phyloP scores from a whole-genome alignment of 345 rosid species.

The Psidium friedrichsthalianum region DNA sequence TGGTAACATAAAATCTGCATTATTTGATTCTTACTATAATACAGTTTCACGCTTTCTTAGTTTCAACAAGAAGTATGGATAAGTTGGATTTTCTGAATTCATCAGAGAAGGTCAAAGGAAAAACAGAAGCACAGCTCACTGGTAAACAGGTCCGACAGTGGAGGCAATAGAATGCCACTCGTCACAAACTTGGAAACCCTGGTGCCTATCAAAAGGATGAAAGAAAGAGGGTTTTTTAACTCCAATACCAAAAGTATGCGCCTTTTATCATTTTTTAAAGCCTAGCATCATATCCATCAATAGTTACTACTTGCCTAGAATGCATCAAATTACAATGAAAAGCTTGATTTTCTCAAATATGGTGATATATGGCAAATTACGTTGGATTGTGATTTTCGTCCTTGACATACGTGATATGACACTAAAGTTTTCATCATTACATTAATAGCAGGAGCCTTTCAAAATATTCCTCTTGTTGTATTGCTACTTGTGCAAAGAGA shows the following conservation, averaged over 20 bases:
- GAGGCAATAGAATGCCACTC: conserved; percentile 69
- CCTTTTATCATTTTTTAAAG: not conserved
- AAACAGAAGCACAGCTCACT: conserved; percentile 24
- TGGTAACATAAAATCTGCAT: not conserved
- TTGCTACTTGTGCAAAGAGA: not conserved
- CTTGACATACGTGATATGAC: not conserved
- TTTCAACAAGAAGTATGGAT: not conserved
- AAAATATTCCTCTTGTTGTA: not conserved
- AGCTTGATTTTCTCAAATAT: not conserved
- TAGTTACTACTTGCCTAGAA: not conserved
- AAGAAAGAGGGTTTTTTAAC: not conserved
- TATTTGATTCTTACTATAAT: not conserved
- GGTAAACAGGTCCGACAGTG: conserved; percentile 57
- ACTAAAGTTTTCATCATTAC: not conserved
- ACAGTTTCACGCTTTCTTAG: not conserved
- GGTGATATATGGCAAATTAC: not conserved
- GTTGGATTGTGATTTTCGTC: not conserved
- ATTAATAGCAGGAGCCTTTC: not conserved
- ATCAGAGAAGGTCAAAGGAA: not conserved
- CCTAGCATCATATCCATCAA: not conserved
- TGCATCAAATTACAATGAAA: not conserved
- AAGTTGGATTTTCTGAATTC: not conserved
- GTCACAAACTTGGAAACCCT: conserved; percentile 57
- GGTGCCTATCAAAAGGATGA: conserved; percentile 35
- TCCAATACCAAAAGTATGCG: not conserved